Conservation (phyloP, 495 filamentous ascomycete species). For the Penicillium paxilli region DNA sequence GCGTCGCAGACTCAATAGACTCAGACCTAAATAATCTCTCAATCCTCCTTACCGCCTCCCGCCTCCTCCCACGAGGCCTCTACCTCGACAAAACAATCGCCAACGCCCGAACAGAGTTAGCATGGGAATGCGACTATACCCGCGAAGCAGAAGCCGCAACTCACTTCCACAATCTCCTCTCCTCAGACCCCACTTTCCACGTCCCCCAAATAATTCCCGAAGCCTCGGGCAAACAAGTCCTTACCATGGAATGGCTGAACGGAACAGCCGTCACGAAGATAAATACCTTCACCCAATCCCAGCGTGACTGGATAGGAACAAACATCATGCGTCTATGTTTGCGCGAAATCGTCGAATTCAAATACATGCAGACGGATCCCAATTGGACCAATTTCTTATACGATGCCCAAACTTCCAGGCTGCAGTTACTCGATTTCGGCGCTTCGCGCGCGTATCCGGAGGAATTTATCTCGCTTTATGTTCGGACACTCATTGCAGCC, state of each 20-base stretch:
- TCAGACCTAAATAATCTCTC: conserved; percentile 93
- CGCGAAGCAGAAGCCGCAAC: conserved; percentile 79
- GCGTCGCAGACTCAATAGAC: conserved; percentile 93
- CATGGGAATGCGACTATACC: conserved; percentile 95
- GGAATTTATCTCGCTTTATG: conserved; percentile 76
- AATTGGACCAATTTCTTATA: conserved; percentile 99
- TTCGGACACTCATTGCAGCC: conserved; percentile 75
- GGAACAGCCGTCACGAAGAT: conserved; percentile 88
- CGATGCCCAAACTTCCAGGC: conserved; percentile 66
- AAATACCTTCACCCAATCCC: conserved; percentile 68
- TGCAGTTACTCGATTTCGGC: conserved; percentile 95
- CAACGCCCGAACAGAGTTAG: conserved; percentile 90
- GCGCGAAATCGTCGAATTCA: conserved; percentile 89
- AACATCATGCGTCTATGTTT: conserved; percentile 92
- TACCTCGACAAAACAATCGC: conserved; percentile 97
- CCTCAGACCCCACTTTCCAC: conserved; percentile 71
- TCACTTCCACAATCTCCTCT: conserved; percentile 71
- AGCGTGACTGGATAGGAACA: conserved; percentile 87
- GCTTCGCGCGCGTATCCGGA: conserved; percentile 83
- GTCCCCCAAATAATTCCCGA: conserved; percentile 78
- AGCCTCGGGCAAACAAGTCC: conserved; percentile 80
- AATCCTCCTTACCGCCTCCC: conserved; percentile 84
- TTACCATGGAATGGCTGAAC: conserved; percentile 90
- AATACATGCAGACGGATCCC: conserved; percentile 98
- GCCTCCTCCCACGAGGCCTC: conserved; percentile 84